Evolutionary conservation across 768 basidiomycete species (phyloP).

Genomic region (Melanogaster broomeanus): DNA sequence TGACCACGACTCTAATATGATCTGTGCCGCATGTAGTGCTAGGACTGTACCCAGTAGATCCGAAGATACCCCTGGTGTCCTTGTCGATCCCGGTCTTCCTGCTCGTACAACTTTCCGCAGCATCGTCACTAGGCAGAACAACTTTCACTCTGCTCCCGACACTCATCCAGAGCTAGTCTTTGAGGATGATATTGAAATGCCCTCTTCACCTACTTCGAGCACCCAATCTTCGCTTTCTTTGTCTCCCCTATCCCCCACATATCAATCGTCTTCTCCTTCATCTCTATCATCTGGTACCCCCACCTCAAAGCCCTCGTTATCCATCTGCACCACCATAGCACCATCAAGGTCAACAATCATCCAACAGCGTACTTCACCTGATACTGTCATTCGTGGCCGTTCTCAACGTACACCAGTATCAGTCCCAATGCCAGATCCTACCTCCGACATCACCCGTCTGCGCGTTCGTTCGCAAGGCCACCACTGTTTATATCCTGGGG

Average conservation of each 20-base stretch:
- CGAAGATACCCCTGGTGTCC: constrained; percentile 12
- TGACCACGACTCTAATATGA: constrained; percentile 29
- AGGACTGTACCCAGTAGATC: constrained; percentile 12
- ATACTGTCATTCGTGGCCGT: constrained; percentile 7
- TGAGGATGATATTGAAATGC: constrained; percentile 40
- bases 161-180: constrained; percentile 26
- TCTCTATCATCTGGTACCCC: not conserved
- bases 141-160: constrained; percentile 13
- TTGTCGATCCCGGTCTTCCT: constrained; percentile 33
- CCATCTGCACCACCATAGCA: constrained; percentile 16
- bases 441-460: constrained; percentile 74
- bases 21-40: constrained; percentile 52
- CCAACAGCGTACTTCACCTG: constrained; percentile 22
- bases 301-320: constrained; percentile 9
- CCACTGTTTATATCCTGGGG: constrained; percentile 85
- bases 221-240: not conserved
- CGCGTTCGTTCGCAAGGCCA: constrained; percentile 72
- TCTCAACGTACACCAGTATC: constrained; percentile 9
- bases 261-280: not conserved
- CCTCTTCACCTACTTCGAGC: constrained; percentile 9
- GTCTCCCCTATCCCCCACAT: not conserved
- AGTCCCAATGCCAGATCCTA: constrained; percentile 46
- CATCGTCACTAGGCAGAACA: constrained; percentile 10
- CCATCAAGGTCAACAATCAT: constrained; percentile 8
- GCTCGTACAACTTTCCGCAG: constrained; percentile 14